Percentiles rank a stretch among this genome's conserved stretches.
Conservation (phyloP, 371 early-diverging fungal genomes). For the Mortierella sp. region DNA sequence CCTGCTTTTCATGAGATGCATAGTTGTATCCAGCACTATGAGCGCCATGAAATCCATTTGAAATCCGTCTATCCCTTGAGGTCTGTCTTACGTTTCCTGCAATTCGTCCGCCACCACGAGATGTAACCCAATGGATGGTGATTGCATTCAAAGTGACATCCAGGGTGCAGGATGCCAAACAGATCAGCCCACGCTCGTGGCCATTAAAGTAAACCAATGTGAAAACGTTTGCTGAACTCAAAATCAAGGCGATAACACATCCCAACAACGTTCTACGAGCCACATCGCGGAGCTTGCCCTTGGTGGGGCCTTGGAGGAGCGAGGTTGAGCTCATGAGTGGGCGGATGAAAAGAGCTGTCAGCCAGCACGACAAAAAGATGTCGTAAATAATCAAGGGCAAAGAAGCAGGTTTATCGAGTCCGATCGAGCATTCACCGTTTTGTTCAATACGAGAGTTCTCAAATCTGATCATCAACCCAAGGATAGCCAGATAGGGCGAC, state of each 20-base stretch:
- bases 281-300: constrained; percentile 58
- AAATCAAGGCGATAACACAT: constrained; percentile 53
- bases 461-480: neutral
- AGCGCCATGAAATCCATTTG: neutral
- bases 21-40: neutral
- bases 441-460: neutral
- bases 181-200: constrained; percentile 57
- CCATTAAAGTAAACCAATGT: constrained; percentile 56
- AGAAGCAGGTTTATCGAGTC: constrained; percentile 57
- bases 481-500: neutral
- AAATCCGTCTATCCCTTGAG: constrained; percentile 9
- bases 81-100: neutral
- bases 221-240: constrained; percentile 57
- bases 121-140: constrained; percentile 55
- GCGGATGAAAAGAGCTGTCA: constrained; percentile 60
- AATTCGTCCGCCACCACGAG: constrained; percentile 36
- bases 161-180: constrained; percentile 36
- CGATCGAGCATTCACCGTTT: constrained; percentile 54
- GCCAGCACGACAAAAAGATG: constrained; percentile 50
- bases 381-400: constrained; percentile 61
- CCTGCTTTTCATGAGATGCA: constrained; percentile 30
- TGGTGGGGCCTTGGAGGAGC: constrained; percentile 39
- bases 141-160: constrained; percentile 53
- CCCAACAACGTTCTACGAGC: constrained; percentile 62
- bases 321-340: constrained; percentile 47